phyloP scores from a whole-genome alignment of 2,329 filamentous ascomycete species.

The Paraphaeosphaeria sporulosa region DNA sequence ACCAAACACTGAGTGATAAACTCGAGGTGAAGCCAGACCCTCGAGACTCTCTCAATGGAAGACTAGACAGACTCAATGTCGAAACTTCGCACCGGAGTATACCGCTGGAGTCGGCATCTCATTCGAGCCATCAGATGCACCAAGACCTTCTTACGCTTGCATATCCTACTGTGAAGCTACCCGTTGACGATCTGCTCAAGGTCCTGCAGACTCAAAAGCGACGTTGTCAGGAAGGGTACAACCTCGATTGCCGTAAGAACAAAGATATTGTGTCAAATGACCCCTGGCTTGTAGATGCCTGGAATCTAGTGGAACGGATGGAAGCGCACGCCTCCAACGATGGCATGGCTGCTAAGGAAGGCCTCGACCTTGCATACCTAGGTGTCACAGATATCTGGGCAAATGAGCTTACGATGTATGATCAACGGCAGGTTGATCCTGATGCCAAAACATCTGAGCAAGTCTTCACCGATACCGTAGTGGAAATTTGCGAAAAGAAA shows the following conservation, averaged over 20 bases:
- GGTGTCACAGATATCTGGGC: slow-evolving; percentile 78
- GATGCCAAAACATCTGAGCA: slow-evolving; percentile 61
- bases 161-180: slow-evolving; percentile 44
- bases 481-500: slow-evolving; percentile 68
- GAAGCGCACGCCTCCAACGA: slow-evolving; percentile 70
- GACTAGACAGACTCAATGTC: slow-evolving; percentile 41
- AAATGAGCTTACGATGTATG: slow-evolving; percentile 67
- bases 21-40: slow-evolving; percentile 32
- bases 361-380: slow-evolving; percentile 76
- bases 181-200: slow-evolving; percentile 45
- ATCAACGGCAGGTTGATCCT: slow-evolving; percentile 44
- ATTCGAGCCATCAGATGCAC: slow-evolving; percentile 45
- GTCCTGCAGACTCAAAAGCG: slow-evolving; percentile 53
- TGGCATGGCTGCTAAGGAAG: slow-evolving; percentile 71
- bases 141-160: slow-evolving; percentile 47
- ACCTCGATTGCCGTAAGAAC: slow-evolving; percentile 69
- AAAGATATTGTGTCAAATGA: slow-evolving; percentile 73
- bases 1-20: slow-evolving; percentile 38
- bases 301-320: slow-evolving; percentile 75
- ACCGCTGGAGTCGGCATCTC: slow-evolving; percentile 32
- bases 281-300: slow-evolving; percentile 78
- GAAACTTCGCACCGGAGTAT: slow-evolving; percentile 42
- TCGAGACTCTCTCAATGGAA: slow-evolving; percentile 33
- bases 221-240: slow-evolving; percentile 65
- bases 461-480: slow-evolving; percentile 62